Conservation (phyloP, 139 green algal species). For the Coelastrella sp. region DNA sequence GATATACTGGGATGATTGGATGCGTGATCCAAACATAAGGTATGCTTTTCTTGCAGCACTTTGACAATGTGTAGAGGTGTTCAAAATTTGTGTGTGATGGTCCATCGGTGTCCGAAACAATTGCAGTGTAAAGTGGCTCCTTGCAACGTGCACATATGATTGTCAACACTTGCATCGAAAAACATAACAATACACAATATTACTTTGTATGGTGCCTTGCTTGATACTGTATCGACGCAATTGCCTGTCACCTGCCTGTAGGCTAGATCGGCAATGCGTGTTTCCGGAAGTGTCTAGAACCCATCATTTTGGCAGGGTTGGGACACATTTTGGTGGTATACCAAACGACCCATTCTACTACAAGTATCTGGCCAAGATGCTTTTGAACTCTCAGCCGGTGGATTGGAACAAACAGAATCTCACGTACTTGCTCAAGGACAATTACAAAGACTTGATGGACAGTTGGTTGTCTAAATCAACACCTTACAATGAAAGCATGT, state of each 20-base stretch:
- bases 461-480: neutral
- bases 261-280: constrained; percentile 65
- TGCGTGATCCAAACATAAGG: neutral
- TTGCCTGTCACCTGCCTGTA: neutral
- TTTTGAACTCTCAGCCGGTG: constrained; percentile 53
- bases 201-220: neutral
- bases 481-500: neutral
- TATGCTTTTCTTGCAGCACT: neutral
- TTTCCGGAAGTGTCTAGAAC: constrained; percentile 62
- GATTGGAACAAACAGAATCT: constrained; percentile 49
- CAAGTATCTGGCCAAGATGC: constrained; percentile 58
- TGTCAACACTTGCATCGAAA: too few species aligned
- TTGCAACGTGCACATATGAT: too few species aligned
- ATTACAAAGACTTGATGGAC: neutral
- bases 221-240: neutral
- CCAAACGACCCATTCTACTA: too few species aligned
- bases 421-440: neutral
- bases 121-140: too few species aligned
- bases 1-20: constrained; percentile 71
- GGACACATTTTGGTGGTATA: constrained; percentile 54
- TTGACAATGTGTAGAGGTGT: too few species aligned
- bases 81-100: neutral
- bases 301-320: constrained; percentile 68
- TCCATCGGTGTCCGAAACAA: neutral
- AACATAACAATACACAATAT: neutral